Evolutionary conservation across 352 stramenopile species (phyloP).

Genomic region (Phytophthora agathidicida): DNA sequence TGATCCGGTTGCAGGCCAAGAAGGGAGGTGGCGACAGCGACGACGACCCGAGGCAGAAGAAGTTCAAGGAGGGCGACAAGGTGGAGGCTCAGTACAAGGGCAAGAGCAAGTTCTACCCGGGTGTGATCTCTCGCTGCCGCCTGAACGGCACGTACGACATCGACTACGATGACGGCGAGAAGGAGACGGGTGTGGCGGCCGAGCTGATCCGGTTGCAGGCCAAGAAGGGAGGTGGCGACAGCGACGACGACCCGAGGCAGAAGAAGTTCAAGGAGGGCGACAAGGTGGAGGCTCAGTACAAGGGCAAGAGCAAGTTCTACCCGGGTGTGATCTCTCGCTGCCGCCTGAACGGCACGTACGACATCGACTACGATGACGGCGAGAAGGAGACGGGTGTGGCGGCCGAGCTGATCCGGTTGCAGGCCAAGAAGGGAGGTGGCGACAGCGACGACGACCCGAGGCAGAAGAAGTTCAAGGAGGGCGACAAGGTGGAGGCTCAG

Average conservation of each 20-base stretch:
- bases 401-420: slow-evolving; percentile 11
- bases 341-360: slow-evolving; percentile 21
- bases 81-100: slow-evolving; percentile 24
- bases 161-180: slow-evolving; percentile 21
- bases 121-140: slow-evolving; percentile 15
- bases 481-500: slow-evolving; percentile 21
- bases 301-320: slow-evolving; percentile 22
- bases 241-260: slow-evolving; percentile 16
- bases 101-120: slow-evolving; percentile 22
- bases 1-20: slow-evolving; percentile 13
- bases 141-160: slow-evolving; percentile 23
- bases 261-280: slow-evolving; percentile 24
- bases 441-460: slow-evolving; percentile 21
- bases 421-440: slow-evolving; percentile 9
- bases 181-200: slow-evolving; percentile 20
- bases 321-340: slow-evolving; percentile 16
- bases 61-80: slow-evolving; percentile 22
- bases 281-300: slow-evolving; percentile 23
- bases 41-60: slow-evolving; percentile 18
- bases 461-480: slow-evolving; percentile 19
- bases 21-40: slow-evolving; percentile 15
- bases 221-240: slow-evolving; percentile 15
- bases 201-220: slow-evolving; percentile 11
- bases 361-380: slow-evolving; percentile 21
- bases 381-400: slow-evolving; percentile 23